These are phyloP conservation scores for Myriangium duriaei DNA, from an alignment of 2,329 filamentous ascomycete genomes.

Conservation along the genomic window DNA sequence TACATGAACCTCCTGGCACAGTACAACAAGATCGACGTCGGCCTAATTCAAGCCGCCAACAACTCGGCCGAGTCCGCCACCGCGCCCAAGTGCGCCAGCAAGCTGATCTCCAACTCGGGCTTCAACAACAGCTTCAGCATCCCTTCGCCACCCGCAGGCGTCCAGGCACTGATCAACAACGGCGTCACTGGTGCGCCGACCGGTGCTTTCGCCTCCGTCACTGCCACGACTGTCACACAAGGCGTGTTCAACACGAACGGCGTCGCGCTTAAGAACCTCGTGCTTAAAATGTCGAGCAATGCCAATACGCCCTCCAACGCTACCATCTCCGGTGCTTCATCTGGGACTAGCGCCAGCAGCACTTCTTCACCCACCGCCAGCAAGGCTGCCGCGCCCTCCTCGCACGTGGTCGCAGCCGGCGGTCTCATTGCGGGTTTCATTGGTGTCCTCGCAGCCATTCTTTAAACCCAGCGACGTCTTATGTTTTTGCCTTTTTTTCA, in stretches of 20 bases:
- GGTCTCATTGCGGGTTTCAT: neutral
- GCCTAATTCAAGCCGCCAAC: slow-evolving; percentile 50
- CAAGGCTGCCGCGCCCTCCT: neutral
- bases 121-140: slow-evolving; percentile 75
- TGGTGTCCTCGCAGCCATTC: neutral
- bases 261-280: slow-evolving; percentile 48
- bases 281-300: slow-evolving; percentile 42
- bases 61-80: slow-evolving; percentile 41
- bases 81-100: slow-evolving; percentile 51
- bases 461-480: too few relatives aligned
- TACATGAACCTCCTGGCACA: slow-evolving; percentile 60
- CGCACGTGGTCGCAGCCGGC: neutral
- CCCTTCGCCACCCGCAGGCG: slow-evolving; percentile 54
- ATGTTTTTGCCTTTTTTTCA: too few relatives aligned
- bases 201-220: slow-evolving; percentile 46
- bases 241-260: slow-evolving; percentile 46
- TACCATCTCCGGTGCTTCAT: slow-evolving; percentile 1
- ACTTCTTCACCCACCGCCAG: neutral
- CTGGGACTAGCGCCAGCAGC: neutral
- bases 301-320: slow-evolving; percentile 43
- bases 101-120: slow-evolving; percentile 52
- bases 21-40: slow-evolving; percentile 63
- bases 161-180: slow-evolving; percentile 59
- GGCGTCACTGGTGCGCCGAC: slow-evolving; percentile 54
- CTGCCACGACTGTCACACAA: slow-evolving; percentile 42